Conservation (phyloP, 768 basidiomycete species). For the Phaffia tasmanica region DNA sequence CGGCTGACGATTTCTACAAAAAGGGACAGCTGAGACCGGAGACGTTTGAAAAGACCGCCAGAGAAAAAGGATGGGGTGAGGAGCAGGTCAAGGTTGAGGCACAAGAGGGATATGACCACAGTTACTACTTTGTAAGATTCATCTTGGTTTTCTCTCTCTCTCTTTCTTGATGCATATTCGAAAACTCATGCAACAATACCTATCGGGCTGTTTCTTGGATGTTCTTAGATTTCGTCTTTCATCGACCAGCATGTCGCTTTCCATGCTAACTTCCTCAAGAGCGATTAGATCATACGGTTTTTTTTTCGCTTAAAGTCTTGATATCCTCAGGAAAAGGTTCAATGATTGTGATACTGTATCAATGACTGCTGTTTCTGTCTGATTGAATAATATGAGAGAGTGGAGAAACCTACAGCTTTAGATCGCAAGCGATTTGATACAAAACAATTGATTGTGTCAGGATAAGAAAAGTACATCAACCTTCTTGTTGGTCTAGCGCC, state of each 20-base stretch:
- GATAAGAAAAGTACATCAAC: too few species aligned
- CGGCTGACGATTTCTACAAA: slow-evolving; percentile 65
- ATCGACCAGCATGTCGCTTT: slow-evolving; percentile 75
- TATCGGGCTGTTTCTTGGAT: slow-evolving; percentile 1
- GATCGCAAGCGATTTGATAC: too few species aligned
- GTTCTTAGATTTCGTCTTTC: slow-evolving; percentile 69
- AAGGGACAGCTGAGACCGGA: slow-evolving; percentile 77
- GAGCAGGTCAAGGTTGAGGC: slow-evolving; percentile 64
- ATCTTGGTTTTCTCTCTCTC: background rate
- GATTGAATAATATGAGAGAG: too few species aligned
- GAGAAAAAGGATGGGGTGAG: slow-evolving; percentile 60
- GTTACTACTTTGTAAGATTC: slow-evolving; percentile 66
- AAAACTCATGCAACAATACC: background rate
- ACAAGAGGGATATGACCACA: slow-evolving; percentile 77
- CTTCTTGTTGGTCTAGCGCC: too few species aligned
- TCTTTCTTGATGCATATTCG: background rate
- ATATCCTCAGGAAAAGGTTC: too few species aligned
- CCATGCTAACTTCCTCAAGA: slow-evolving; percentile 11
- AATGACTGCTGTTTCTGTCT: too few species aligned
- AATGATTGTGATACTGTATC: too few species aligned
- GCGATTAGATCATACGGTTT: too few species aligned
- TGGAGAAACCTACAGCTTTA: too few species aligned
- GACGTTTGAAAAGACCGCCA: slow-evolving; percentile 68
- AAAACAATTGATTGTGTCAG: too few species aligned
- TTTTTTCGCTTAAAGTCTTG: background rate